Evolutionary conservation across 108 stramenopile species (phyloP), one percentile per base, ranked within the genome.

Genomic region (Conticribra weissflogii): DNA sequence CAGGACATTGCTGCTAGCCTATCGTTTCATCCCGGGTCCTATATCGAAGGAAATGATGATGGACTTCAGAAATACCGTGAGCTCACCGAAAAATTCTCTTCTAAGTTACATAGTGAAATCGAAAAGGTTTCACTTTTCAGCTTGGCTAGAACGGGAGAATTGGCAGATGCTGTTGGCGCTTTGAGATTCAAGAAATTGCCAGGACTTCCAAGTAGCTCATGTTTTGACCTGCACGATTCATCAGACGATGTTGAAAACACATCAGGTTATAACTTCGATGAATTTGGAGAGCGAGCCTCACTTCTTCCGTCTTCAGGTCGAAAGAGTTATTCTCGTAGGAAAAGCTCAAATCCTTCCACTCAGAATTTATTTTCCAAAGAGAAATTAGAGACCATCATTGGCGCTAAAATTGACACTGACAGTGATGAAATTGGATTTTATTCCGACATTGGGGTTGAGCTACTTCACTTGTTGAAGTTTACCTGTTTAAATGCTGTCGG

Each of bases 71-170:
- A 45, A 49, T 52, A 72, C 31, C 54, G 15, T 34, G 59, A 52
- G 48, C 83, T 88, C 44, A 86, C 88, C 0, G 86, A 82, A 61
- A 74, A 81, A 46, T 94, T 94, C 65, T 61, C 85, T 22, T 79
- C 82, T 17, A 74, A 88, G 33, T 68, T 94, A 32, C 77, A 84
- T n/a, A 74, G 77, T 18, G 93, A 94, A 79, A 86, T 86, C 3
- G 93, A 94, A 68, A 94, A 91, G 71, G 87, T 94, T 0, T 81
- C 83, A 9, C 63, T 94, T 15, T 92, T 92, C 60, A 79, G 81
- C 27, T 56, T 90, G 24, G 53, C 85, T 8, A 79, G 85, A 45
- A 50, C 87, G 25, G 93, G 93, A 9, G 93, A 91, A 66, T 59
- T 94, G 45, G 89, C 88, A 23, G 86, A 94, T 79, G 87, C 92